These are phyloP conservation scores for Crucibulum laeve DNA, from an alignment of 768 basidiomycete species.

Conservation along the genomic window DNA sequence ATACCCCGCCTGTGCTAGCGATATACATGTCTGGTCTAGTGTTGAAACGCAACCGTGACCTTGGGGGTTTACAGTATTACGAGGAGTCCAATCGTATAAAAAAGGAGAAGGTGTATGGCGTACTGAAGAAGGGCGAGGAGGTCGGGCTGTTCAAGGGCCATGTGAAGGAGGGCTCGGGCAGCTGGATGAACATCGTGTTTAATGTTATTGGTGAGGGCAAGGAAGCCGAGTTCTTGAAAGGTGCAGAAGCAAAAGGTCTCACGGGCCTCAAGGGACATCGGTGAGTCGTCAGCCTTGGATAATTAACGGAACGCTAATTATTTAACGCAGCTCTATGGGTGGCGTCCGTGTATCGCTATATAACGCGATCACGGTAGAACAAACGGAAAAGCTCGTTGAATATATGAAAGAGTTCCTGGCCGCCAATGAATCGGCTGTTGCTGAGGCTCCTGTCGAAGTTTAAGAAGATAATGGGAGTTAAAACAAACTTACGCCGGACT, in stretches of 20 bases:
- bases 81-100: slow-evolving; percentile 68
- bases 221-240: slow-evolving; percentile 72
- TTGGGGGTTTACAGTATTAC: slow-evolving; percentile 65
- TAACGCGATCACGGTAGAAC: slow-evolving; percentile 80
- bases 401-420: slow-evolving; percentile 56
- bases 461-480: too few species aligned
- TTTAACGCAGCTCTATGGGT: slow-evolving; percentile 55
- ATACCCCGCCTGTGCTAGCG: slow-evolving; percentile 89
- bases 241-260: slow-evolving; percentile 77
- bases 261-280: slow-evolving; percentile 91
- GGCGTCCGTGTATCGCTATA: slow-evolving; percentile 85
- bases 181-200: slow-evolving; percentile 97
- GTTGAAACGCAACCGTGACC: slow-evolving; percentile 58
- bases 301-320: not conserved
- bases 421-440: slow-evolving; percentile 6
- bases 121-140: slow-evolving; percentile 64
- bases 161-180: slow-evolving; percentile 72
- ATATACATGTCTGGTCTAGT: slow-evolving; percentile 91
- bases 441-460: slow-evolving; percentile 1
- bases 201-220: slow-evolving; percentile 67
- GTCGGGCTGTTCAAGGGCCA: slow-evolving; percentile 68
- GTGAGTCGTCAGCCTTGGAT: slow-evolving; percentile 35
- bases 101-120: slow-evolving; percentile 71
- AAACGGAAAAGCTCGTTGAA: slow-evolving; percentile 54
- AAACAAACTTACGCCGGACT: too few species aligned